These are phyloP conservation scores for Quillaja saponaria DNA, from an alignment of 306 rosid genomes.

Conservation along the genomic window DNA sequence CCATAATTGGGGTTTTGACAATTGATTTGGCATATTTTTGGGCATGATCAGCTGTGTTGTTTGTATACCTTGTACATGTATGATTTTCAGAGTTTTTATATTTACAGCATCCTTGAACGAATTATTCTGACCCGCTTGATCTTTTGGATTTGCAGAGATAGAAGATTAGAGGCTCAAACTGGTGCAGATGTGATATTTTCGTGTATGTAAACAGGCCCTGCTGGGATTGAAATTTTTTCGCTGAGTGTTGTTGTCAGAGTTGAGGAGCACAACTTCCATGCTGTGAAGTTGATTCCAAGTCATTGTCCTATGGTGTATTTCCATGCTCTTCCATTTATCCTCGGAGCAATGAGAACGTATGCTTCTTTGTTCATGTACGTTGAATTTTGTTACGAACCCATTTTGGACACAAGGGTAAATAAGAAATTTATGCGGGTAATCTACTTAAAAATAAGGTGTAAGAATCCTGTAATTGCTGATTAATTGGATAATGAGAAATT, in stretches of 20 bases:
- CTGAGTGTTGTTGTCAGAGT: slow-evolving; percentile 32
- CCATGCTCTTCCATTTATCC: slow-evolving; percentile 5
- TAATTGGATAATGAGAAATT: too few species aligned
- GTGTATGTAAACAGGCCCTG: slow-evolving; percentile 44
- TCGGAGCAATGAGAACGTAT: slow-evolving; percentile 39
- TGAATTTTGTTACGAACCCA: too few species aligned
- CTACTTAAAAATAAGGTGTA: too few species aligned
- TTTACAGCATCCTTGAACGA: not conserved
- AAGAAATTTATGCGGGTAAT: too few species aligned
- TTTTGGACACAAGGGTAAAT: too few species aligned
- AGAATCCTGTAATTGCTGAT: too few species aligned
- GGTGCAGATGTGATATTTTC: slow-evolving; percentile 50
- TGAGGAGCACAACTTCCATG: slow-evolving; percentile 33
- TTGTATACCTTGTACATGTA: slow-evolving; percentile 85
- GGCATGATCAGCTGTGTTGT: slow-evolving; percentile 45
- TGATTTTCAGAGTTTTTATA: slow-evolving; percentile 22
- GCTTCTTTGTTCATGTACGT: slow-evolving; percentile 29
- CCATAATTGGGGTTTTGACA: slow-evolving; percentile 40
- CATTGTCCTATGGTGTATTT: slow-evolving; percentile 29
- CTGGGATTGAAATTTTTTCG: slow-evolving; percentile 38
- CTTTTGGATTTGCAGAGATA: slow-evolving; percentile 62
- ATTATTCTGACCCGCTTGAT: slow-evolving; percentile 30
- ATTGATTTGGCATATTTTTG: slow-evolving; percentile 42
- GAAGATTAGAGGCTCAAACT: slow-evolving; percentile 43
- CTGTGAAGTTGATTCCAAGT: slow-evolving; percentile 28